phyloP scores from a whole-genome alignment of 495 filamentous ascomycete genomes.

The Chaetomidium leptoderma region DNA sequence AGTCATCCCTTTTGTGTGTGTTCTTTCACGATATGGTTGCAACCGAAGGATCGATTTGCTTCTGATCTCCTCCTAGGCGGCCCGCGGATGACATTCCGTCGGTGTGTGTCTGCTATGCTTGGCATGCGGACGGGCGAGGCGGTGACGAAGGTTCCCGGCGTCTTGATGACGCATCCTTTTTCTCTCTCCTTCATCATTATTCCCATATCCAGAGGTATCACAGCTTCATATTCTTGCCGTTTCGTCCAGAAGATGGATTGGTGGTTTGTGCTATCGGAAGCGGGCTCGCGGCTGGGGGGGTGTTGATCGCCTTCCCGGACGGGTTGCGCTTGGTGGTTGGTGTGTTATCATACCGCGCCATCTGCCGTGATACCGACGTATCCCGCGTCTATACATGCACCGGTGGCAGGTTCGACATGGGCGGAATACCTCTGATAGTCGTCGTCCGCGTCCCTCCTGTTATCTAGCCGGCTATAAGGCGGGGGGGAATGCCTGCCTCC shows the following conservation, averaged over 20 bases:
- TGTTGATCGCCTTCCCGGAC: background rate
- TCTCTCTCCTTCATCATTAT: background rate
- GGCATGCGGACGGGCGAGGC: background rate
- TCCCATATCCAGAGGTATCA: no score
- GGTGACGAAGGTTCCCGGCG: no score
- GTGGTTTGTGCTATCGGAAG: constrained; percentile 1
- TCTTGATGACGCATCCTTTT: background rate
- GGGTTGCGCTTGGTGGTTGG: background rate
- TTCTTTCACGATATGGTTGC: background rate
- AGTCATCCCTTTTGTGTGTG: background rate
- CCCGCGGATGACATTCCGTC: no score
- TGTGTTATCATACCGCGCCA: background rate
- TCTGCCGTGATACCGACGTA: no score
- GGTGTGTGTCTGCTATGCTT: background rate
- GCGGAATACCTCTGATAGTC: no score
- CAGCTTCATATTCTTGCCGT: no score
- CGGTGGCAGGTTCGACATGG: no score
- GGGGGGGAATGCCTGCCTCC: no score
- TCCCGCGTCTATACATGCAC: no score
- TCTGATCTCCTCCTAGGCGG: background rate
- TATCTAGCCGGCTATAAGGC: no score
- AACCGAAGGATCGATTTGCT: constrained; percentile 13
- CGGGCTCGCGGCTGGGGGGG: background rate
- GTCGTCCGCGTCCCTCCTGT: no score
- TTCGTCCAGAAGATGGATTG: background rate